Evolutionary conservation across 805 yeast species (phyloP), one percentile per base, ranked within the genome.

Genomic region (Blastobotrys muscicola): DNA sequence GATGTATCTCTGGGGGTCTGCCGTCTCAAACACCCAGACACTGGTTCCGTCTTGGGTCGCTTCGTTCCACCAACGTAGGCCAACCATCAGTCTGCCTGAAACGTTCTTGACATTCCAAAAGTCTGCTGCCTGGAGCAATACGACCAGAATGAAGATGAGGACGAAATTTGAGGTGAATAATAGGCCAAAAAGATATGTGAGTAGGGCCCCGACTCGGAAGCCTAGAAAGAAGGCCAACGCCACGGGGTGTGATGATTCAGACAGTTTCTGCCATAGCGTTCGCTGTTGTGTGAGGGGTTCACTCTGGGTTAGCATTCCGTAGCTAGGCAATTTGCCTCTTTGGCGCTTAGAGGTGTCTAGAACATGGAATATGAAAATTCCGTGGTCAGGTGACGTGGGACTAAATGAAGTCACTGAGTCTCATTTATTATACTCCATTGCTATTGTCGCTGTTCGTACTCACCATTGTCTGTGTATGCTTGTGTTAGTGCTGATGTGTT

Each of bases 11-110:
- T 67, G 65, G 3, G 73, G 73, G 56, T 84, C 85, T 3, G 92
- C 89, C 2, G 86, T 78, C 59, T 85, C 95, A 56, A 85, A 85
- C 14, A 86, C 94, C 94, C 94, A 85, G 9, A 79, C 72, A 43
- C 81, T 77, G 51, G 80, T 79, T 1, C 85, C 85, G 7, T 72
- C 60, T 13, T 66, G 69, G 26, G 73, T 68, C 0, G 87, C 71
- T 59, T 90, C 97, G 59, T 90, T 92, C 96, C 97, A 90, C 98
- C 98, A 90, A 50, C 72, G 49, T 50, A 92, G 70, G 0, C 97
- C 97, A 3, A 92, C 97, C 44, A 90, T 64, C 45, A 85, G 72
- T 46, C 97, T 68, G 1, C 98, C 98, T 14, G 94, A 71, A 20
- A 90, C 83, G 62, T 90, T 90, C 59, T 90, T 92, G 16, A 85